Percentiles rank a stretch among this genome's conserved stretches.
phyloP scores from a whole-genome alignment of 139 green algal genomes.

The Parachlorella kessleri region DNA sequence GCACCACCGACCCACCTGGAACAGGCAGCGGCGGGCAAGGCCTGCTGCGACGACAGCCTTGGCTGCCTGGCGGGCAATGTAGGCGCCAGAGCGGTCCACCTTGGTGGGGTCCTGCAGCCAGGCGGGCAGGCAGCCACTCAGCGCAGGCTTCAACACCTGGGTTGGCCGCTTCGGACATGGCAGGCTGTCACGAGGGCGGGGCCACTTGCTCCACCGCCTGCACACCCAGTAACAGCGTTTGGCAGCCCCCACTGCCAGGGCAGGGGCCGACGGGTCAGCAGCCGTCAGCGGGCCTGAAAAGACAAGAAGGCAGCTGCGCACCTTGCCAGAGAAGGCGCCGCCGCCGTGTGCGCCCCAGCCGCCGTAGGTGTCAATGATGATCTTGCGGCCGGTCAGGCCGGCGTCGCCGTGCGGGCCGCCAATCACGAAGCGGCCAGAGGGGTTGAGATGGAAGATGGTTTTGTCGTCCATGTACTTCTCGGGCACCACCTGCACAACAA shows the following conservation, averaged over 20 bases:
- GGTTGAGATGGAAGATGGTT: slow-evolving; percentile 99
- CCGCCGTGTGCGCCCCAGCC: slow-evolving; percentile 98
- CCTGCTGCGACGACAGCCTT: slow-evolving; percentile 95
- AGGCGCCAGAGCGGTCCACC: slow-evolving; percentile 93
- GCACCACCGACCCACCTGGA: slow-evolving; percentile 77
- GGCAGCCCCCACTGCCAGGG: not conserved
- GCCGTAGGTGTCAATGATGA: slow-evolving; percentile 99
- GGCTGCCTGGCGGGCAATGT: slow-evolving; percentile 97
- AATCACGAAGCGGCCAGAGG: slow-evolving; percentile 97
- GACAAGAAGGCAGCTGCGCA: slow-evolving; percentile 38
- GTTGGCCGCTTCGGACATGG: too few species aligned
- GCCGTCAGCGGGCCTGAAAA: not conserved
- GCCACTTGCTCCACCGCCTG: too few species aligned
- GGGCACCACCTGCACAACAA: slow-evolving; percentile 7
- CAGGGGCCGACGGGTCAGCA: too few species aligned
- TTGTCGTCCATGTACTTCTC: slow-evolving; percentile 96
- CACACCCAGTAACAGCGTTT: not conserved
- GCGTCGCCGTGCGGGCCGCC: slow-evolving; percentile 97
- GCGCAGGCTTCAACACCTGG: too few species aligned
- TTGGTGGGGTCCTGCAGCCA: slow-evolving; percentile 68
- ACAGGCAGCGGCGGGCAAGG: slow-evolving; percentile 83
- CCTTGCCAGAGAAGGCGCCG: slow-evolving; percentile 98
- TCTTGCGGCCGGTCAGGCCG: slow-evolving; percentile 97
- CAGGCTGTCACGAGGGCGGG: too few species aligned
- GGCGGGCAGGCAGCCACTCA: slow-evolving; percentile 64